phyloP scores from a whole-genome alignment of 169 alveolate species.

The Plasmodium fragile region DNA sequence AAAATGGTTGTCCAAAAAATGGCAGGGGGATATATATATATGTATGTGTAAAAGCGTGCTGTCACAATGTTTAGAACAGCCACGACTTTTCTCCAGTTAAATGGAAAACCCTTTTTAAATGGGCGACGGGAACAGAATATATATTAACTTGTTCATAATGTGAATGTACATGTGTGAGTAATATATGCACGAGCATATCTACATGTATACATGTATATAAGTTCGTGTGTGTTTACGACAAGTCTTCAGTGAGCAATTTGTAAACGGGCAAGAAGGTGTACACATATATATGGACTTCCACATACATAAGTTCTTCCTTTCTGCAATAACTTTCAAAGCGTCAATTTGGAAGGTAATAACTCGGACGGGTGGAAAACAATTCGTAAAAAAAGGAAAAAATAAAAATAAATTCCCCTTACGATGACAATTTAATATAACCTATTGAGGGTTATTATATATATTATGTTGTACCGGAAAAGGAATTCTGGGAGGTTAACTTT shows the following conservation, averaged over 20 bases:
- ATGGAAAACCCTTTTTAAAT: neutral
- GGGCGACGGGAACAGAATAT: neutral
- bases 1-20: neutral
- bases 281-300: neutral
- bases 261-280: neutral
- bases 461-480: neutral
- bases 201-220: neutral
- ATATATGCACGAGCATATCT: neutral
- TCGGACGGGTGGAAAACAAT: neutral
- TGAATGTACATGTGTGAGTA: neutral
- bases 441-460: neutral
- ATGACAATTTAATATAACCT: neutral
- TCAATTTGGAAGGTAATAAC: neutral
- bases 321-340: neutral
- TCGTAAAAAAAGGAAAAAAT: neutral
- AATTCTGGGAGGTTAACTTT: neutral
- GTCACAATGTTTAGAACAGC: neutral
- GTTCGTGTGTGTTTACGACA: neutral
- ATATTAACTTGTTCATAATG: no score
- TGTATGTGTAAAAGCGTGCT: neutral
- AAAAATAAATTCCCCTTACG: neutral
- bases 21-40: no score
- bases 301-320: neutral
- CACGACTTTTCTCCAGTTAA: neutral
- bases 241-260: neutral